Evolutionary conservation across 2,329 filamentous ascomycete genomes (phyloP).

Genomic region (Colletotrichum nymphaeae): DNA sequence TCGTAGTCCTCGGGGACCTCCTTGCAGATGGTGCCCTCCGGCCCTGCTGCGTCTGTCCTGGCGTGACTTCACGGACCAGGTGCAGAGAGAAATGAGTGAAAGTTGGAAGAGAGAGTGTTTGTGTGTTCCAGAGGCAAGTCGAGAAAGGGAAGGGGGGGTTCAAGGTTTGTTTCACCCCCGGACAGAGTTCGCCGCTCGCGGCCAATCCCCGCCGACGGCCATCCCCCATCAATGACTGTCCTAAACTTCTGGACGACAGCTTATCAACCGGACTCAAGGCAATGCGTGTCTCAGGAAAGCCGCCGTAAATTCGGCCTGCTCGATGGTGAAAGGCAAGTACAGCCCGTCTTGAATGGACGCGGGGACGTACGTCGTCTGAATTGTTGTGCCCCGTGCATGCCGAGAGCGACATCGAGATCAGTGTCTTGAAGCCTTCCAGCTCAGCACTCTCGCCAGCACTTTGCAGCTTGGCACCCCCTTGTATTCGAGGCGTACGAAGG

Average conservation of each 20-base stretch:
- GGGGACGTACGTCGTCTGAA: conserved; percentile 29
- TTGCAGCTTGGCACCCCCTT: neutral
- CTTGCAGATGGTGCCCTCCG: neutral
- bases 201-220: conserved; percentile 16
- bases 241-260: conserved; percentile 31
- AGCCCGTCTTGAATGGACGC: neutral
- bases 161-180: conserved; percentile 35
- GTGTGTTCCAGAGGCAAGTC: neutral
- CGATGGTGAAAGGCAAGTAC: neutral
- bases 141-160: neutral
- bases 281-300: conserved; percentile 28
- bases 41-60: neutral
- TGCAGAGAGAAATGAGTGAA: neutral
- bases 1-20: conserved; percentile 6
- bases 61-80: conserved; percentile 14
- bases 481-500: neutral
- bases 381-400: neutral
- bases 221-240: conserved; percentile 3
- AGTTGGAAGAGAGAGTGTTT: neutral
- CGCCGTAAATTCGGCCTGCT: neutral
- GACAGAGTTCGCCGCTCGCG: conserved; percentile 23
- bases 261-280: conserved; percentile 26
- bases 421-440: conserved; percentile 1
- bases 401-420: conserved; percentile 14
- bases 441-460: conserved; percentile 2